A percentile compares a stretch with the other conserved stretches of the same genome.
These are phyloP conservation scores for Scleroderma bovista DNA, from an alignment of 768 basidiomycete species.

Conservation along the genomic window DNA sequence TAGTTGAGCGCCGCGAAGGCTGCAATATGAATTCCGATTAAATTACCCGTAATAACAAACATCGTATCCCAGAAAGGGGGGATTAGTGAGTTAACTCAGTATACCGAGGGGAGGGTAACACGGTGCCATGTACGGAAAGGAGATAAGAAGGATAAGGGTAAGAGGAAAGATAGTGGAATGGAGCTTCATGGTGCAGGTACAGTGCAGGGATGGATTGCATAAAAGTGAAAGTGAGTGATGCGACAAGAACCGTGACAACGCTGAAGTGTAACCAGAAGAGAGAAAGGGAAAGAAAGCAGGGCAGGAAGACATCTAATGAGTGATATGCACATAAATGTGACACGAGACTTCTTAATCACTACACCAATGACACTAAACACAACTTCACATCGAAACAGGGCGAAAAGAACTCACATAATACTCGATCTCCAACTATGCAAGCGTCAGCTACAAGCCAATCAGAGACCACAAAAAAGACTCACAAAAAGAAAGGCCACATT, in stretches of 20 bases:
- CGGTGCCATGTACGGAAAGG: too few relatives aligned
- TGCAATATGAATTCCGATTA: too few relatives aligned
- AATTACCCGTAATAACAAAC: too few relatives aligned
- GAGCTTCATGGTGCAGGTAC: too few relatives aligned
- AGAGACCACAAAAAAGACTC: conserved; percentile 33
- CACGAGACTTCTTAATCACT: neutral
- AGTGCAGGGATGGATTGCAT: too few relatives aligned
- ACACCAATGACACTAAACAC: neutral
- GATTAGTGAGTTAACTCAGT: too few relatives aligned
- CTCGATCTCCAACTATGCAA: conserved; percentile 82
- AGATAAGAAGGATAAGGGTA: too few relatives aligned
- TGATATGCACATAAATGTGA: neutral
- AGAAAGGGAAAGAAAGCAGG: neutral
- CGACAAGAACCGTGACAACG: neutral
- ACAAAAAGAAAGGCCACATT: conserved; percentile 89
- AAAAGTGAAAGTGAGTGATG: neutral
- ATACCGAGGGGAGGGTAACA: too few relatives aligned
- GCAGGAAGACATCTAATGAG: neutral
- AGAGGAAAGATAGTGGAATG: too few relatives aligned
- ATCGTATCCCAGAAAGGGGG: too few relatives aligned
- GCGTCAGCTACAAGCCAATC: neutral
- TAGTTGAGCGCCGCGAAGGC: too few relatives aligned
- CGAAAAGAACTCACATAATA: conserved; percentile 66
- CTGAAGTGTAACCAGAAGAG: neutral
- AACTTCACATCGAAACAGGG: conserved; percentile 1